Conservation (phyloP, 768 basidiomycete genomes). For the Plicaturopsis crispa region DNA sequence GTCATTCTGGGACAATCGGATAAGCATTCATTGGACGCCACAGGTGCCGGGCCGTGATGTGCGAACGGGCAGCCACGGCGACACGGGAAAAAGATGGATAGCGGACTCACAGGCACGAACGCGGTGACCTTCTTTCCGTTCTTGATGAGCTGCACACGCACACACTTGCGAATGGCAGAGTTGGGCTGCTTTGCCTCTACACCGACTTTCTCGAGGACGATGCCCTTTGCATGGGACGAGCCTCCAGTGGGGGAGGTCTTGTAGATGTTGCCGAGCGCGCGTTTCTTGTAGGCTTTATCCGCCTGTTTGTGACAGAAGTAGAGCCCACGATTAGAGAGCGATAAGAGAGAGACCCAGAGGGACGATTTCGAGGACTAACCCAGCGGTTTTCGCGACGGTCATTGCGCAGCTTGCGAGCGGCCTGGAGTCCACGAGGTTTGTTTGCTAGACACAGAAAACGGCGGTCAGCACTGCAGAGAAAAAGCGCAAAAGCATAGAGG, state of each 20-base stretch:
- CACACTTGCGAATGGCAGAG: constrained; percentile 99
- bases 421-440: constrained; percentile 99
- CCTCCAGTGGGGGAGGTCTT: constrained; percentile 99
- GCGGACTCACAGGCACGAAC: constrained; percentile 84
- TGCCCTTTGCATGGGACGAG: constrained; percentile 99
- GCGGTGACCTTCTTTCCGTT: constrained; percentile 99
- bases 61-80: no score
- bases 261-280: constrained; percentile 98
- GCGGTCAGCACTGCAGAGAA: constrained; percentile 6
- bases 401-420: constrained; percentile 95
- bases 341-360: constrained; percentile 2
- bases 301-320: constrained; percentile 45
- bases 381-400: constrained; percentile 94
- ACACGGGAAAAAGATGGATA: background rate
- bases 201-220: constrained; percentile 99
- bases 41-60: no score
- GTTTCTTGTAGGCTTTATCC: constrained; percentile 99
- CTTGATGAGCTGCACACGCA: constrained; percentile 99
- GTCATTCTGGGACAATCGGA: constrained; percentile 60
- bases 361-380: constrained; percentile 48
- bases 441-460: constrained; percentile 49
- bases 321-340: constrained; percentile 5
- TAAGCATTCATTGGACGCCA: background rate
- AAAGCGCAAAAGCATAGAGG: constrained; percentile 11
- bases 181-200: constrained; percentile 99